phyloP scores from a whole-genome alignment of 805 yeast genomes.

The Monosporozyma aerobia region DNA sequence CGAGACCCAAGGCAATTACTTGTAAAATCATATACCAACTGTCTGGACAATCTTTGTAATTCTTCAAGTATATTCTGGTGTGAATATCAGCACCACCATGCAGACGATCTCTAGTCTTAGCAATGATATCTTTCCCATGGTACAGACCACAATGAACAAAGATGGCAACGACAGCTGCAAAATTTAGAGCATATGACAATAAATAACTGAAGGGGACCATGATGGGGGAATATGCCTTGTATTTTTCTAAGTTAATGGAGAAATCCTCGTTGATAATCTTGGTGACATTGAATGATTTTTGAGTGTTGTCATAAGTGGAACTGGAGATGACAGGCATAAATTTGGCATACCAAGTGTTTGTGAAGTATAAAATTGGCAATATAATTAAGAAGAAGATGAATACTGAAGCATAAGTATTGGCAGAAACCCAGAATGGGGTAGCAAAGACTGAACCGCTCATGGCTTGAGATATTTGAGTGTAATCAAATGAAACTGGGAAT shows the following conservation, averaged over 20 bases:
- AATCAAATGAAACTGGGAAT: constrained; percentile 48
- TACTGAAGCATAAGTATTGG: constrained; percentile 37
- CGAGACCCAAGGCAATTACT: constrained; percentile 21
- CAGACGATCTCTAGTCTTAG: constrained; percentile 31
- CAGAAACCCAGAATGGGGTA: constrained; percentile 38
- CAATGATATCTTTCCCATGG: constrained; percentile 47
- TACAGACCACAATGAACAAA: constrained; percentile 48
- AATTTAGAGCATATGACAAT: constrained; percentile 45
- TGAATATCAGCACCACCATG: constrained; percentile 40
- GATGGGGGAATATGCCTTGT: constrained; percentile 47
- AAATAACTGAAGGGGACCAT: constrained; percentile 51
- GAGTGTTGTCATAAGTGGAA: constrained; percentile 42
- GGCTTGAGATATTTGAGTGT: constrained; percentile 45
- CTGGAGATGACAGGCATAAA: constrained; percentile 50
- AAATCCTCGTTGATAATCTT: constrained; percentile 37
- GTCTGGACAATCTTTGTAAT: constrained; percentile 62
- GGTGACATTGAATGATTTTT: constrained; percentile 37
- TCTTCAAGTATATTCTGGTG: constrained; percentile 40
- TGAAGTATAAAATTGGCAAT: constrained; percentile 42
- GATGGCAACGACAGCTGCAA: constrained; percentile 57
- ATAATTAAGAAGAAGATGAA: constrained; percentile 42
- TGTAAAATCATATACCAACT: constrained; percentile 48
- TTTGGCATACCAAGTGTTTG: constrained; percentile 49
- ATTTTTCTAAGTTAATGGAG: constrained; percentile 36
- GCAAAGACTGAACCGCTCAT: constrained; percentile 50